These are phyloP conservation scores for Colletotrichum sp. DNA, from an alignment of 2,329 filamentous ascomycete genomes.

Conservation along the genomic window DNA sequence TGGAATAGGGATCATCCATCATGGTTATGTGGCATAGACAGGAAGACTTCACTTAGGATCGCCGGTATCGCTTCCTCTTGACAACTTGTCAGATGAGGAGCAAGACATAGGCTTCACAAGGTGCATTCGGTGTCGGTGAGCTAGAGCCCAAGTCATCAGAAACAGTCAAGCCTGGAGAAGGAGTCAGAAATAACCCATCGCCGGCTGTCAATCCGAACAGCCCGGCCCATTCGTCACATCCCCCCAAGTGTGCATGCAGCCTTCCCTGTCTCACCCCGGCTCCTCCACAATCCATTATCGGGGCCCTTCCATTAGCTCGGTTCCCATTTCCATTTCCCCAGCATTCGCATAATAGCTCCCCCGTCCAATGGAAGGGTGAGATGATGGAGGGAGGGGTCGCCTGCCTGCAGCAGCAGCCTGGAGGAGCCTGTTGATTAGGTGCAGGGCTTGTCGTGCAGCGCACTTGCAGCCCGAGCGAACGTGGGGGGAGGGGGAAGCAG, in stretches of 20 bases:
- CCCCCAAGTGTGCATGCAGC: neutral
- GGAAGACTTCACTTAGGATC: neutral
- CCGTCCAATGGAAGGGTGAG: slow-evolving; percentile 1
- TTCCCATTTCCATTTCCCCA: slow-evolving; percentile 20
- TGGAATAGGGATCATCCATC: neutral
- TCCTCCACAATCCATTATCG: slow-evolving; percentile 16
- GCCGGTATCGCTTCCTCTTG: neutral
- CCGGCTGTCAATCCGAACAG: slow-evolving; percentile 5
- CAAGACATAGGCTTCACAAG: neutral
- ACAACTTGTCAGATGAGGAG: neutral
- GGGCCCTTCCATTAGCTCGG: slow-evolving; percentile 17
- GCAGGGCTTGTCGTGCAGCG: slow-evolving; percentile 1
- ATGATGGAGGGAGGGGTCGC: neutral
- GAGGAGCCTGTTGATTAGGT: neutral
- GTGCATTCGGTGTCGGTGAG: neutral
- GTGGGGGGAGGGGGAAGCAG: neutral
- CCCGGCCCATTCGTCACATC: slow-evolving; percentile 1
- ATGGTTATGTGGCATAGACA: neutral
- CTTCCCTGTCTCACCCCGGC: neutral
- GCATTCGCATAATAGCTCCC: slow-evolving; percentile 16
- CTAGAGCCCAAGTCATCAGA: neutral
- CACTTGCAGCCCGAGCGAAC: slow-evolving; percentile 1
- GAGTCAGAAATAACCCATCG: neutral
- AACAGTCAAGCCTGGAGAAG: neutral
- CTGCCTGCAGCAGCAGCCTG: neutral